Conservation (phyloP, 1,284 basidiomycete species). For the Cryptococcus amylolentus region DNA sequence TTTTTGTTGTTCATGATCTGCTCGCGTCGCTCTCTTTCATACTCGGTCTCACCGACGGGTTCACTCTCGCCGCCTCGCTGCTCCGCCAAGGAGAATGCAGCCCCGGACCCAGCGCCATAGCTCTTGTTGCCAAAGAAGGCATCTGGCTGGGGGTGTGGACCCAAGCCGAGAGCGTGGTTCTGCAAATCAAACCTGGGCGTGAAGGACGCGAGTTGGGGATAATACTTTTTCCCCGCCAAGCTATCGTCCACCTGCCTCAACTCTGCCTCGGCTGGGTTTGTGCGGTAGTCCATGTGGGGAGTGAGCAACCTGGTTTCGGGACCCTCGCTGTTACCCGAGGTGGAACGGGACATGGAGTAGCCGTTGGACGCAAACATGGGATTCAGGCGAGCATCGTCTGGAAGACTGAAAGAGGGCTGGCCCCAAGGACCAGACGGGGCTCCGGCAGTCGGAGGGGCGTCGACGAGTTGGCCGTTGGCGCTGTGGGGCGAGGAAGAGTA, state of each 20-base stretch:
- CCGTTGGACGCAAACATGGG: not conserved
- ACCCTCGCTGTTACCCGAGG: slow-evolving; percentile 28
- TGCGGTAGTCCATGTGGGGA: slow-evolving; percentile 26
- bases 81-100: slow-evolving; percentile 23
- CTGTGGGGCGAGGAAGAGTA: slow-evolving; percentile 37
- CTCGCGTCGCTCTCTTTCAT: slow-evolving; percentile 37
- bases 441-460: slow-evolving; percentile 22
- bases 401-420: slow-evolving; percentile 23
- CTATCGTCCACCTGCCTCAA: slow-evolving; percentile 36
- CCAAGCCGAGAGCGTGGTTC: slow-evolving; percentile 6
- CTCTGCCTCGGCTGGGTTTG: slow-evolving; percentile 22
- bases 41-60: slow-evolving; percentile 27
- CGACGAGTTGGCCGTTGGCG: slow-evolving; percentile 9
- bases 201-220: slow-evolving; percentile 5
- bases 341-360: slow-evolving; percentile 39
- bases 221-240: slow-evolving; percentile 13
- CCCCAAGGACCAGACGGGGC: slow-evolving; percentile 5
- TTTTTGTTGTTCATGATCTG: slow-evolving; percentile 40
- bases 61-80: slow-evolving; percentile 21
- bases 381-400: not conserved
- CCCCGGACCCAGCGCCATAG: slow-evolving; percentile 9
- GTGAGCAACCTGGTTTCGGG: slow-evolving; percentile 30
- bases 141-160: slow-evolving; percentile 29
- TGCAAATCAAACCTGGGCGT: slow-evolving; percentile 17
- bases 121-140: slow-evolving; percentile 15